phyloP scores from a whole-genome alignment of 306 rosid species.

The Cyamopsis tetragonoloba region DNA sequence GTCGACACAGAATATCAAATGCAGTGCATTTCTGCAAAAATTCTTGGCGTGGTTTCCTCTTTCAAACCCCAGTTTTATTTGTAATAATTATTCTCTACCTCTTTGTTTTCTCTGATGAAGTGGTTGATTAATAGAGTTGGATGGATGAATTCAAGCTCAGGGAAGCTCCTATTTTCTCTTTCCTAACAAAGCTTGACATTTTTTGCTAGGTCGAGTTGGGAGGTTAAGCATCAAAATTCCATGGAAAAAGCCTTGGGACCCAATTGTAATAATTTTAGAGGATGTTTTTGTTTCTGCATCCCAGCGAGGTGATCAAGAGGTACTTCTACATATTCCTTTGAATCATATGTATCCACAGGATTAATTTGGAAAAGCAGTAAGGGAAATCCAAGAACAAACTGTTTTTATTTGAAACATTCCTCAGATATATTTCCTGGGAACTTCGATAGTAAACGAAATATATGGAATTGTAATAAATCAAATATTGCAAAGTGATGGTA shows the following conservation, averaged over 20 bases:
- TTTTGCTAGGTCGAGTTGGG: constrained; percentile 75
- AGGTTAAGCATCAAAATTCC: constrained; percentile 94
- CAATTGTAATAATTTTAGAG: constrained; percentile 74
- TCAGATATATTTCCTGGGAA: too few relatives aligned
- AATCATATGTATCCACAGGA: too few relatives aligned
- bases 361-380: too few relatives aligned
- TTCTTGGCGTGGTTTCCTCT: background rate
- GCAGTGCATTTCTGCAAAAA: background rate
- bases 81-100: background rate
- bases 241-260: constrained; percentile 97
- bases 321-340: too few relatives aligned
- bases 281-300: constrained; percentile 79
- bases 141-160: background rate
- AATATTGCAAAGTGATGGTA: too few relatives aligned
- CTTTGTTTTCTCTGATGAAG: constrained; percentile 10
- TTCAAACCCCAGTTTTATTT: background rate
- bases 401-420: too few relatives aligned
- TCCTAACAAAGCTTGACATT: constrained; percentile 16
- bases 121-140: constrained; percentile 14
- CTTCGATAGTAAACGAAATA: too few relatives aligned
- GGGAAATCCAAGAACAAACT: too few relatives aligned
- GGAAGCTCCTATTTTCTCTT: constrained; percentile 18
- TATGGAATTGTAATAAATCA: too few relatives aligned
- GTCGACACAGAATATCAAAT: background rate
- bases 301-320: constrained; percentile 88